Conservation (phyloP, 495 filamentous ascomycete genomes). For the Parmelia sp. region DNA sequence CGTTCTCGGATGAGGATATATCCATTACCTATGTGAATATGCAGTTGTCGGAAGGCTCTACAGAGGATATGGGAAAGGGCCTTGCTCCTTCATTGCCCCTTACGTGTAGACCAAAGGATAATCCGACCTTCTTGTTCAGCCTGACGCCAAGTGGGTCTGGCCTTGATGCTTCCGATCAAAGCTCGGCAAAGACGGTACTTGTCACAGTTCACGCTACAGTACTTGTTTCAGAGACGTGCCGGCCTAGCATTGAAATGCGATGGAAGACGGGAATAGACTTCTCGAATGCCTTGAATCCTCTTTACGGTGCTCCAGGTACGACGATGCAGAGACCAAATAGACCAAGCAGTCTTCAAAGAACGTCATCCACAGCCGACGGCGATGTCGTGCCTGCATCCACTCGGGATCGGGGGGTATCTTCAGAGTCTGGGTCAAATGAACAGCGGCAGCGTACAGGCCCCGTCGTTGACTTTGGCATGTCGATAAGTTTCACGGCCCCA, state of each 20-base stretch:
- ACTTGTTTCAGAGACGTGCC: slow-evolving; percentile 56
- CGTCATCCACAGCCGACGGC: slow-evolving; percentile 20
- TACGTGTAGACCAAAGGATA: slow-evolving; percentile 69
- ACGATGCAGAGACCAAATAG: slow-evolving; percentile 45
- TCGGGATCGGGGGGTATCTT: slow-evolving; percentile 11
- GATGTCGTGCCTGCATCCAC: slow-evolving; percentile 23
- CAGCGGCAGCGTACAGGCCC: slow-evolving; percentile 45
- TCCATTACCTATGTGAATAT: slow-evolving; percentile 62
- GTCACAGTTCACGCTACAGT: slow-evolving; percentile 64
- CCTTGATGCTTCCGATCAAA: slow-evolving; percentile 38
- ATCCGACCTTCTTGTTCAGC: slow-evolving; percentile 78
- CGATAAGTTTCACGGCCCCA: slow-evolving; percentile 67
- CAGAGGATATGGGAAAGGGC: slow-evolving; percentile 58
- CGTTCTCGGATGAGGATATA: slow-evolving; percentile 69
- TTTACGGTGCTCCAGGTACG: slow-evolving; percentile 57
- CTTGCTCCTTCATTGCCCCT: slow-evolving; percentile 58
- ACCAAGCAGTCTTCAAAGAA: slow-evolving; percentile 48
- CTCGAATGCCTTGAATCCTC: slow-evolving; percentile 57
- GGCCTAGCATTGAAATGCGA: slow-evolving; percentile 67
- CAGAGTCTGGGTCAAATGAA: slow-evolving; percentile 45
- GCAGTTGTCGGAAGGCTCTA: slow-evolving; percentile 55
- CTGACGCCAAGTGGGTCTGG: slow-evolving; percentile 52
- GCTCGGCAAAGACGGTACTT: slow-evolving; percentile 46
- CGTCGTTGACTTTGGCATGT: slow-evolving; percentile 60
- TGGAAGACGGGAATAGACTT: slow-evolving; percentile 85